Evolutionary conservation across 148 eudicot genomes (phyloP).

Genomic region (Euryodendron excelsum): DNA sequence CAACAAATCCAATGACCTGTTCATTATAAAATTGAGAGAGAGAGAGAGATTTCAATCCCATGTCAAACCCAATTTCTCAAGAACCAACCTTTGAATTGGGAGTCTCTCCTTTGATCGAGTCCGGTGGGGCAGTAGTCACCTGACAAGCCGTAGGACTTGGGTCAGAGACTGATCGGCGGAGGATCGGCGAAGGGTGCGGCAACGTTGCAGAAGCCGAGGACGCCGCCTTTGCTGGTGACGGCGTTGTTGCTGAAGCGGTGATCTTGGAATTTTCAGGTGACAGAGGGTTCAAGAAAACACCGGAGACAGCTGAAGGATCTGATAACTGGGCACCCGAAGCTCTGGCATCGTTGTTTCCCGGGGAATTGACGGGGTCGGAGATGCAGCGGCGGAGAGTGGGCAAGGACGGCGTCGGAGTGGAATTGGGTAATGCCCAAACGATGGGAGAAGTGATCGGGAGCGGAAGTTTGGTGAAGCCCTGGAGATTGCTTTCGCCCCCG

Average conservation of each 20-base stretch:
- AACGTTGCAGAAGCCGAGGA: not conserved
- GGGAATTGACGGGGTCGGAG: not conserved
- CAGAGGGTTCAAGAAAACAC: not conserved
- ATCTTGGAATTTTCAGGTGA: not conserved
- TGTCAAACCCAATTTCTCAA: not conserved
- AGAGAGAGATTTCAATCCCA: not conserved
- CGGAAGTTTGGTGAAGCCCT: not conserved
- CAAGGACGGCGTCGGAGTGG: too few relatives aligned
- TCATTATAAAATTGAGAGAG: not conserved
- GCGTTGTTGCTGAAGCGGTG: not conserved
- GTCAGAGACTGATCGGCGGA: not conserved
- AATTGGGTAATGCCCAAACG: not conserved
- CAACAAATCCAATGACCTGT: not conserved
- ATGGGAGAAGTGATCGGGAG: not conserved
- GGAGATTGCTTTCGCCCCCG: not conserved
- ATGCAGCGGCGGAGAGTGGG: conserved; percentile 14
- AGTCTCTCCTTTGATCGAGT: not conserved
- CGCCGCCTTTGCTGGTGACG: not conserved
- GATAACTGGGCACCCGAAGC: too few relatives aligned
- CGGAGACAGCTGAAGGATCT: not conserved
- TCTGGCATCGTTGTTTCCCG: not conserved
- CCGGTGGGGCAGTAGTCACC: not conserved
- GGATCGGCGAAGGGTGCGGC: not conserved
- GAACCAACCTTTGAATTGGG: conserved; percentile 4
- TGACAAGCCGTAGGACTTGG: not conserved